Evolutionary conservation across 2,329 filamentous ascomycete genomes (phyloP), one percentile per base, ranked within the genome.

Genomic region (Alternaria sp.): DNA sequence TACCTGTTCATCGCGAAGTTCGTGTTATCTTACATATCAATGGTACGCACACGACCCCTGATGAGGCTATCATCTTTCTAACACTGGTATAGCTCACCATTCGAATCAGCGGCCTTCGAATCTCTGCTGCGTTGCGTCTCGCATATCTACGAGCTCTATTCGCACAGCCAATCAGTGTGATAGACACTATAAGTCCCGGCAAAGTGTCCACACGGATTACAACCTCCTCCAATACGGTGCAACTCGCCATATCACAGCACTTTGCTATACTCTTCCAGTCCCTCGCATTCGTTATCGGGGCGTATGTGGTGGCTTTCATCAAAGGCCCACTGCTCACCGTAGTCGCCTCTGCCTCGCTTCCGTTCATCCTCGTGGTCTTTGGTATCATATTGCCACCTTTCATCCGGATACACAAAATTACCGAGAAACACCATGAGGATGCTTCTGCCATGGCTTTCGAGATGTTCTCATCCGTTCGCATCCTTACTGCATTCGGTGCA

Each of bases 231-330:
- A 87, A 87, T 65, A 83, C 82, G 0, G 81, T 87, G 11, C 86
- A 87, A 60, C 77, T 85, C 25, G 85, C 84, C 17, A 83, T 87
- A n/a, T 86, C 85, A 0, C 85, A 87, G 66, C 83, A 84, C 57
- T 74, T 88, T 6, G 74, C 84, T 0, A 83, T 84, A 58, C 79
- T 85, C n/a, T 77, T 81, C 11, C 79, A 81, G 53, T 67, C 73
- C 1, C 55, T 80, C 15, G 67, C 79, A 1, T 77, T 80, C 50
- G 73, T 69, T 1, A 73, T 80, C 9, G 78, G 73, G 12, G 66
- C 78, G 8, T 80, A 80, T 26, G 73, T 81, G 9, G 82, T 88
- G 50, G 83, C 86, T 0, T 87, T 87, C 64, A 71, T 79, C 15
- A 85, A 85, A 62, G 84, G 82, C 28, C 86, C 85, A 83, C 76